phyloP scores from a whole-genome alignment of 2,329 filamentous ascomycete species.

The Thelonectria discophora region DNA sequence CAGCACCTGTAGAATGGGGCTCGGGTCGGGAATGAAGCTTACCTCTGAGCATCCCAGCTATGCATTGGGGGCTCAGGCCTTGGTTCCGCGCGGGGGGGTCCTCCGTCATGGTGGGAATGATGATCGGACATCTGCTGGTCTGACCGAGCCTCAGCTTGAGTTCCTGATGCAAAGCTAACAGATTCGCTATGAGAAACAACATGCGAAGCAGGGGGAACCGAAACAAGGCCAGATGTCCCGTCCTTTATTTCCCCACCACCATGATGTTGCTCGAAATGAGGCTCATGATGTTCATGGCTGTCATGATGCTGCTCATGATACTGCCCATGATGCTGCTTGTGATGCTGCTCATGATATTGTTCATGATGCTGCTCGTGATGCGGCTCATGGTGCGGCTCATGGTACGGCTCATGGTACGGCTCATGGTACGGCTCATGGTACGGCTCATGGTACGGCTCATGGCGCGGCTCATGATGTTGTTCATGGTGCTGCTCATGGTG shows the following conservation, averaged over 20 bases:
- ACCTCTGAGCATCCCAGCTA: slow-evolving; percentile 66
- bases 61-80: slow-evolving; percentile 43
- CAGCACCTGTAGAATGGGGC: slow-evolving; percentile 10
- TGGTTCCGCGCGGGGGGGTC: slow-evolving; percentile 30
- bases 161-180: slow-evolving; percentile 53
- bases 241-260: slow-evolving; percentile 23
- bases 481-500: slow-evolving; percentile 29
- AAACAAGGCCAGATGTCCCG: slow-evolving; percentile 30
- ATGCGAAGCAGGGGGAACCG: slow-evolving; percentile 30
- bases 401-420: slow-evolving; percentile 26
- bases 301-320: slow-evolving; percentile 25
- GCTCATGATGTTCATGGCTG: slow-evolving; percentile 23
- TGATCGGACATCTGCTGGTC: slow-evolving; percentile 44
- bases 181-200: slow-evolving; percentile 44
- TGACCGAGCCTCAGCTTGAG: slow-evolving; percentile 59
- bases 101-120: slow-evolving; percentile 27
- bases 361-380: slow-evolving; percentile 9
- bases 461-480: slow-evolving; percentile 27
- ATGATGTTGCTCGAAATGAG: slow-evolving; percentile 27
- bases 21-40: slow-evolving; percentile 32
- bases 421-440: slow-evolving; percentile 27
- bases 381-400: background rate
- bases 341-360: slow-evolving; percentile 5
- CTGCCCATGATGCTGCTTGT: slow-evolving; percentile 22
- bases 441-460: slow-evolving; percentile 12